Percentiles rank a stretch among this genome's conserved stretches.
These are phyloP conservation scores for Apiospora saccharicola DNA, from an alignment of 2,329 filamentous ascomycete genomes.

Conservation along the genomic window DNA sequence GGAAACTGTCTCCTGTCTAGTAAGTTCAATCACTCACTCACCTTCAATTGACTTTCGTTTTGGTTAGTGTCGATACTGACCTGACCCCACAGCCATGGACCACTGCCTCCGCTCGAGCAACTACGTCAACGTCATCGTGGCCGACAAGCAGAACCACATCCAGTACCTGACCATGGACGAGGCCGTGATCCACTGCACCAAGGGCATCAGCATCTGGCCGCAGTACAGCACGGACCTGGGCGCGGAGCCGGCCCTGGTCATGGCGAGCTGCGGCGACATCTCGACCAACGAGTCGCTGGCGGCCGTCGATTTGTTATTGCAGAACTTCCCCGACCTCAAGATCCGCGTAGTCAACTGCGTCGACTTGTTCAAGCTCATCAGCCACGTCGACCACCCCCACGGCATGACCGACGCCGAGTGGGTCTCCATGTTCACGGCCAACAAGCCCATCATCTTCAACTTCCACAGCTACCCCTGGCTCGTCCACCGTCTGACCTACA, in stretches of 20 bases:
- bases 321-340: constrained; percentile 74
- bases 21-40: constrained; percentile 23
- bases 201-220: constrained; percentile 80
- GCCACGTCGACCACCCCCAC: constrained; percentile 74
- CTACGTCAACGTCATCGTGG: constrained; percentile 83
- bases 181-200: constrained; percentile 78
- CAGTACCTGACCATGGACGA: constrained; percentile 79
- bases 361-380: constrained; percentile 82
- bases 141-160: constrained; percentile 81
- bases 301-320: constrained; percentile 76
- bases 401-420: constrained; percentile 73
- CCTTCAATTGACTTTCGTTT: neutral
- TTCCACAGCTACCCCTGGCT: constrained; percentile 87
- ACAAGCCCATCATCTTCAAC: constrained; percentile 81
- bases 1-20: constrained; percentile 76
- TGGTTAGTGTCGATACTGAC: neutral
- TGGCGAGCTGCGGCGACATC: constrained; percentile 79
- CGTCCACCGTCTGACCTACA: constrained; percentile 79
- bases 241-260: constrained; percentile 74
- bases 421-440: constrained; percentile 72
- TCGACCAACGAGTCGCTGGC: constrained; percentile 78
- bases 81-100: constrained; percentile 61
- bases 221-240: constrained; percentile 76
- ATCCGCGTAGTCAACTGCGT: constrained; percentile 83
- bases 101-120: constrained; percentile 77